Percentiles rank a stretch among this genome's conserved stretches.
These are phyloP conservation scores for Abrus precatorius DNA, from an alignment of 306 rosid genomes.

Conservation along the genomic window DNA sequence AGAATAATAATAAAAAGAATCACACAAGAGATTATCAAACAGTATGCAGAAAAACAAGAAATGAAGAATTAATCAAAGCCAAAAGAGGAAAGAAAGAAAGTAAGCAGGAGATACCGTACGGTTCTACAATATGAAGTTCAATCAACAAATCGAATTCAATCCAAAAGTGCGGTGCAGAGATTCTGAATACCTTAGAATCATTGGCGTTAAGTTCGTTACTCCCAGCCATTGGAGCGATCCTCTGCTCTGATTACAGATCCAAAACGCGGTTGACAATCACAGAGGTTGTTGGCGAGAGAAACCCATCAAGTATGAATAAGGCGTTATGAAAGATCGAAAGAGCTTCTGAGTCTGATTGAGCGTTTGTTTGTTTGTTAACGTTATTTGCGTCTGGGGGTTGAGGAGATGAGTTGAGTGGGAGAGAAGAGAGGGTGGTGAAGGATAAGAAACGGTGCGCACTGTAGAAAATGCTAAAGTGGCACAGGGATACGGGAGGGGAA, in stretches of 20 bases:
- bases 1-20: neutral
- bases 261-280: conserved; percentile 30
- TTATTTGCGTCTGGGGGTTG: neutral
- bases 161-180: neutral
- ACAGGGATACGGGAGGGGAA: conserved; percentile 37
- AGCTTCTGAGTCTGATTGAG: neutral
- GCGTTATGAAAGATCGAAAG: conserved; percentile 7
- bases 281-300: conserved; percentile 11
- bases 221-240: conserved; percentile 69
- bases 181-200: conserved; percentile 66
- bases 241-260: conserved; percentile 46
- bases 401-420: conserved; percentile 9
- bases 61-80: conserved; percentile 5
- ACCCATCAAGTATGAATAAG: neutral
- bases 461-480: conserved; percentile 61
- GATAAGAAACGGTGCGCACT: conserved; percentile 61
- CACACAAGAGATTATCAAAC: neutral
- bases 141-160: neutral
- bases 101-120: neutral
- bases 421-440: conserved; percentile 39
- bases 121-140: neutral
- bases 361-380: neutral
- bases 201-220: conserved; percentile 71
- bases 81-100: conserved; percentile 30
- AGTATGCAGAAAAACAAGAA: neutral